A percentile compares a stretch with the other conserved stretches of the same genome.
These are phyloP conservation scores for Chrysanthemum makinoi DNA, from an alignment of 129 eudicot species.

Conservation along the genomic window DNA sequence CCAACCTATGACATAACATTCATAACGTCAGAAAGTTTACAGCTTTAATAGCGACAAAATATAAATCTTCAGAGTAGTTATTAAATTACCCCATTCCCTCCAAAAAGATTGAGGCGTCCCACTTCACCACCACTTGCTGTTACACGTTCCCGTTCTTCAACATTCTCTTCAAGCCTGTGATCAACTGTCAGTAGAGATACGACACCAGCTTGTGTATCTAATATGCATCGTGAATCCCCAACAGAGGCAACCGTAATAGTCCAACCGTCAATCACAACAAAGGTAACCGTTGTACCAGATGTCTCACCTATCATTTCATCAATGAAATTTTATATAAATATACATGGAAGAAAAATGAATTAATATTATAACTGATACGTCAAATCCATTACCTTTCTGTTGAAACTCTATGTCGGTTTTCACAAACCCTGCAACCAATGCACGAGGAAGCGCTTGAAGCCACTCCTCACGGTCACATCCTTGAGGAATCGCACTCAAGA, in stretches of 20 bases:
- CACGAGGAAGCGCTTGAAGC: conserved; percentile 94
- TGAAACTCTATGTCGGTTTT: conserved; percentile 98
- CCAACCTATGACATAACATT: conserved; percentile 55
- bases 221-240: conserved; percentile 92
- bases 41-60: neutral
- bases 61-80: neutral
- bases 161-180: conserved; percentile 93
- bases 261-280: conserved; percentile 97
- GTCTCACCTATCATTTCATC: conserved; percentile 62
- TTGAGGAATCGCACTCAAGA: conserved; percentile 82
- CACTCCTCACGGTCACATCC: conserved; percentile 85
- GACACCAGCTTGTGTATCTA: conserved; percentile 92
- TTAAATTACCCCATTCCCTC: conserved; percentile 67
- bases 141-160: conserved; percentile 90
- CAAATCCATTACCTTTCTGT: conserved; percentile 63
- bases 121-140: conserved; percentile 98
- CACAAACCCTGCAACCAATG: conserved; percentile 95
- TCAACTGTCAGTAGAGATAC: conserved; percentile 91
- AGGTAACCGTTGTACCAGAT: conserved; percentile 92
- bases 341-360: neutral
- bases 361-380: neutral
- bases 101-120: conserved; percentile 80
- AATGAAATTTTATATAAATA: neutral
- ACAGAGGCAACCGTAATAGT: conserved; percentile 98
- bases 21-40: neutral